Evolutionary conservation across 1,139 yeast species (phyloP).

Genomic region (Keqinozyma sinolaborantium): DNA sequence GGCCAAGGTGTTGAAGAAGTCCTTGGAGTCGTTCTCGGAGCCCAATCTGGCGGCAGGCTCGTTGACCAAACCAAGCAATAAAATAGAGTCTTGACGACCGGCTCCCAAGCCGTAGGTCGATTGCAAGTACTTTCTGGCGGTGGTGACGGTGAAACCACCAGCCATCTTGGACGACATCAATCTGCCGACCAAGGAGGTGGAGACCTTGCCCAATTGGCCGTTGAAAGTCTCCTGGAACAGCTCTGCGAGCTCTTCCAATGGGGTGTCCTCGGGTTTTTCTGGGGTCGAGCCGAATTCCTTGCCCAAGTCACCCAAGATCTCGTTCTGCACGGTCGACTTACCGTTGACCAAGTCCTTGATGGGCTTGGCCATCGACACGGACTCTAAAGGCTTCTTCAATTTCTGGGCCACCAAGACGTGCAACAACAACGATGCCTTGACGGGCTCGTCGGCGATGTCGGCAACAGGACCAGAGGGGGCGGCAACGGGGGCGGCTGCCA

Average conservation of each 20-base stretch:
- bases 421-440: conserved; percentile 74
- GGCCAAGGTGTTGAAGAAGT: conserved; percentile 76
- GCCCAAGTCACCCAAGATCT: conserved; percentile 95
- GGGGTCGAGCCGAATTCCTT: conserved; percentile 98
- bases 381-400: conserved; percentile 84
- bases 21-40: conserved; percentile 85
- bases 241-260: conserved; percentile 92
- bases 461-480: conserved; percentile 74
- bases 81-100: conserved; percentile 91
- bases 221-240: conserved; percentile 85
- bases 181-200: conserved; percentile 84
- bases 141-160: conserved; percentile 93
- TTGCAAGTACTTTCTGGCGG: conserved; percentile 88
- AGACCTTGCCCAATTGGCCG: conserved; percentile 91
- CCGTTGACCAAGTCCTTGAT: conserved; percentile 97
- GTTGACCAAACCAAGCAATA: conserved; percentile 76
- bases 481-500: conserved; percentile 58
- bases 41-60: conserved; percentile 91
- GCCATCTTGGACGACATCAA: conserved; percentile 97
- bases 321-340: conserved; percentile 97
- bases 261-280: conserved; percentile 98
- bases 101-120: conserved; percentile 86
- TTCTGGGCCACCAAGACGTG: conserved; percentile 95
- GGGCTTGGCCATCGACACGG: conserved; percentile 85
- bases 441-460: conserved; percentile 84